Evolutionary conservation across 192 early-diverging fungal species (phyloP), one percentile per base, ranked within the genome.

Genomic region (Martensiomyces pterosporus): DNA sequence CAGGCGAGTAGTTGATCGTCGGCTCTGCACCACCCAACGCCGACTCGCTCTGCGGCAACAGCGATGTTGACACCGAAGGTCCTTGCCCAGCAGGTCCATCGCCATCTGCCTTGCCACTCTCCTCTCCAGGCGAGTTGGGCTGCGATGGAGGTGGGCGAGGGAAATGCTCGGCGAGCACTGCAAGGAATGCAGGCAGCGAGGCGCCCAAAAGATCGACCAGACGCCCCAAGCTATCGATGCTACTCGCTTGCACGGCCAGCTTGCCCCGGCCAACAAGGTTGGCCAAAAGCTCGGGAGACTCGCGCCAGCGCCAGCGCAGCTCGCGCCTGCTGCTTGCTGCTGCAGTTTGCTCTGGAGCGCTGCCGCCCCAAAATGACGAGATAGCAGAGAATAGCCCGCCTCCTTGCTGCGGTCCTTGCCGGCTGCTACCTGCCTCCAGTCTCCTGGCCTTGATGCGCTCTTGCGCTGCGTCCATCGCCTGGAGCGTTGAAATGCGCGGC

Each of bases 261-360:
- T 37, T 43, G 23, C 53, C 49, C 9, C 59, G 63, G 4, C 27
- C 19, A 23, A 66, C 47, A 4, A 61, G 45, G 0, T 33, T 43
- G 17, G 46, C 58, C 39, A 74, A 51, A 14, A 49, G 16, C n/a
- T 66, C 63, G 18, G 70, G 59, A 8, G 63, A 35, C 34, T 47
- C 52, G 12, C 70, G 63, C 70, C 70, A 74, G 9, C 70, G 63
- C 70, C 70, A 74, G 41, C 64, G 64, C 12, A 74, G 46, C 27
- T 49, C 63, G 16, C 51, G 55, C 42, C 51, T 45, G 25, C 53
- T 50, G 16, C 55, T 47, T 8, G 40, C 10, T 3, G 50, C 26
- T 1, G 45, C 38, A 12, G 48, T 27, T 33, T 24, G 19, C 13
- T 46, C 49, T 6, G 61, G 36, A 42, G 35, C 18, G 25, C 52